These are phyloP conservation scores for Zasmidium cellare DNA, from an alignment of 2,329 filamentous ascomycete species.

Conservation along the genomic window DNA sequence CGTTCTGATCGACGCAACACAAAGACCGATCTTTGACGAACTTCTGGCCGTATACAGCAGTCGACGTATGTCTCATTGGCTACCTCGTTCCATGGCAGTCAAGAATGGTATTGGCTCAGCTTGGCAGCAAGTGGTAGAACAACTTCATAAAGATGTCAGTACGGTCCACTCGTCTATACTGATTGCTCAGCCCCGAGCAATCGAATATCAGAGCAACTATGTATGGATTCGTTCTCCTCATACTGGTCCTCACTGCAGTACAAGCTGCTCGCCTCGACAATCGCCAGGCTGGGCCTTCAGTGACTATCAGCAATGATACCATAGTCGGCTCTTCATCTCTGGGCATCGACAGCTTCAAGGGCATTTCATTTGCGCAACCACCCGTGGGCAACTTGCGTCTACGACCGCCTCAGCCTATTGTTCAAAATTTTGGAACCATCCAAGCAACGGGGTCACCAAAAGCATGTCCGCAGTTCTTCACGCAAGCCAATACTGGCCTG, in stretches of 20 bases:
- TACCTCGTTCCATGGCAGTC: too few species aligned
- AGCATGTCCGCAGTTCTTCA: conserved; percentile 66
- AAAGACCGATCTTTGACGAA: too few species aligned
- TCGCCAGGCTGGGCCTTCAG: conserved; percentile 28
- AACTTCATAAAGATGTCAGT: too few species aligned
- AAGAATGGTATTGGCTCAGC: too few species aligned
- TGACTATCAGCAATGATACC: conserved; percentile 57
- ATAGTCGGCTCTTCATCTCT: conserved; percentile 49
- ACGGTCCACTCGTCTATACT: too few species aligned
- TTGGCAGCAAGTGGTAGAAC: too few species aligned
- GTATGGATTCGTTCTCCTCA: too few species aligned
- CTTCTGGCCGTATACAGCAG: too few species aligned
- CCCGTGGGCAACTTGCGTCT: conserved; percentile 66
- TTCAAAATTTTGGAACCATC: conserved; percentile 55
- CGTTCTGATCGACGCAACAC: too few species aligned
- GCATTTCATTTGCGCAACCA: conserved; percentile 71
- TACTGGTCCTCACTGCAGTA: not conserved
- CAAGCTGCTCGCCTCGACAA: conserved; percentile 15
- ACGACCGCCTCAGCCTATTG: conserved; percentile 64
- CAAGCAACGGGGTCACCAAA: conserved; percentile 59
- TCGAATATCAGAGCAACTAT: too few species aligned
- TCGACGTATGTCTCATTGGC: too few species aligned
- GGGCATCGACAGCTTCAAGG: conserved; percentile 60
- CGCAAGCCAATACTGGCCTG: conserved; percentile 41
- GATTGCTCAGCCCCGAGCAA: too few species aligned